A percentile compares a stretch with the other conserved stretches of the same genome.
Evolutionary conservation across 352 stramenopile species (phyloP).

Genomic region (Thraustochytrium striatum): DNA sequence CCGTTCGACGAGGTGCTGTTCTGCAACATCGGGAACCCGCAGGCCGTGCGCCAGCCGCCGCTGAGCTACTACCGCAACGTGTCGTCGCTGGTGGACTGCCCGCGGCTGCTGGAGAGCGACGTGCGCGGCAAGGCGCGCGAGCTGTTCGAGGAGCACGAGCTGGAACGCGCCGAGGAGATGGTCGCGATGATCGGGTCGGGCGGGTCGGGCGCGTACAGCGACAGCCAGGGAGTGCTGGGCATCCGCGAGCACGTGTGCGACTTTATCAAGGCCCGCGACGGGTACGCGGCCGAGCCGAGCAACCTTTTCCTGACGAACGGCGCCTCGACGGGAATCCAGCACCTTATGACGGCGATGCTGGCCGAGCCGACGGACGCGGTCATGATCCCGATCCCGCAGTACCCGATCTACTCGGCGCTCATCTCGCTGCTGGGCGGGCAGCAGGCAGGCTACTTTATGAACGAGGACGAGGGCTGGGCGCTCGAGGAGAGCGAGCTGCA

Average conservation of each 20-base stretch:
- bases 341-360: slow-evolving; percentile 87
- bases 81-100: slow-evolving; percentile 65
- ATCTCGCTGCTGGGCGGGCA: slow-evolving; percentile 88
- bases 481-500: slow-evolving; percentile 79
- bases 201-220: slow-evolving; percentile 81
- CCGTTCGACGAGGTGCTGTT: slow-evolving; percentile 80
- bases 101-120: slow-evolving; percentile 50
- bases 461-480: slow-evolving; percentile 89
- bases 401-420: slow-evolving; percentile 97
- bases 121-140: neutral
- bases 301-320: slow-evolving; percentile 96
- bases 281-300: slow-evolving; percentile 79
- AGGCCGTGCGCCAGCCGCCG: slow-evolving; percentile 79
- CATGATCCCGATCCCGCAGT: slow-evolving; percentile 97
- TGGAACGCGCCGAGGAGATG: slow-evolving; percentile 49
- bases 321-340: slow-evolving; percentile 88
- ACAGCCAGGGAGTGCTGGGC: slow-evolving; percentile 77
- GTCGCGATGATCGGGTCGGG: slow-evolving; percentile 65
- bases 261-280: slow-evolving; percentile 79
- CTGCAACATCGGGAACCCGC: slow-evolving; percentile 89
- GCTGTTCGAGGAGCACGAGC: slow-evolving; percentile 46
- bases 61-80: slow-evolving; percentile 87
- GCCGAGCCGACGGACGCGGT: slow-evolving; percentile 97
- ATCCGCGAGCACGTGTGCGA: slow-evolving; percentile 79
- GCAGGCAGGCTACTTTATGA: slow-evolving; percentile 93